These are phyloP conservation scores for Carex parvula DNA, from an alignment of 176 grass and related monocot genomes.

Conservation along the genomic window DNA sequence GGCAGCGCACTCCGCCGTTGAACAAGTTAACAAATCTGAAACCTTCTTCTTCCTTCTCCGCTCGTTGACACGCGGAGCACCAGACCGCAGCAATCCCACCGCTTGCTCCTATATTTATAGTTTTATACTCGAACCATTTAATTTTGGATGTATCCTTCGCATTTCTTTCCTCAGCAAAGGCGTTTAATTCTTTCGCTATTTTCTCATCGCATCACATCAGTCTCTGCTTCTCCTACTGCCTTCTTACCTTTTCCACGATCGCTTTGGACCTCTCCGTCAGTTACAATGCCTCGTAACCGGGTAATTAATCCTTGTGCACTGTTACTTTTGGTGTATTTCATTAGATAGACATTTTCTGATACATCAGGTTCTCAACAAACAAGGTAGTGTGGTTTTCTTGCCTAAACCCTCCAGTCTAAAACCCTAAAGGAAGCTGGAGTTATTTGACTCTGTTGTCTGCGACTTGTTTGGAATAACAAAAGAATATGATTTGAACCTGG, in stretches of 20 bases:
- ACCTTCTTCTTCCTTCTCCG: background rate
- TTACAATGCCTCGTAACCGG: constrained; percentile 18
- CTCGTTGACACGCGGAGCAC: background rate
- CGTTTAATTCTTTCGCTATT: background rate
- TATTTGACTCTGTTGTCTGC: background rate
- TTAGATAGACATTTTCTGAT: background rate
- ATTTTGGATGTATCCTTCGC: constrained; percentile 28
- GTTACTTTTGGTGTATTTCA: background rate
- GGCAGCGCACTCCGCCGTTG: background rate
- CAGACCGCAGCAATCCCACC: background rate
- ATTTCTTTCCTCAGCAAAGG: constrained; percentile 8
- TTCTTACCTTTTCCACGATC: constrained; percentile 27
- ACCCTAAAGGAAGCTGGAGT: background rate
- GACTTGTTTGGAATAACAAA: too few species aligned
- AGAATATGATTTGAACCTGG: background rate
- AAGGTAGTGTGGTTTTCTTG: background rate
- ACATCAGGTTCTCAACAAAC: background rate
- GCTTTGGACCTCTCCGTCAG: background rate
- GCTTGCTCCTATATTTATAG: background rate
- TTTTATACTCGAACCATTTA: background rate
- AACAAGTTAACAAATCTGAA: background rate
- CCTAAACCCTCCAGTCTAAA: background rate
- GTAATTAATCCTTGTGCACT: constrained; percentile 1
- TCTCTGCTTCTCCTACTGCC: constrained; percentile 34
- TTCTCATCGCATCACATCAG: constrained; percentile 27